Evolutionary conservation across 352 stramenopile species (phyloP).

Genomic region (Phytopythium boreale): DNA sequence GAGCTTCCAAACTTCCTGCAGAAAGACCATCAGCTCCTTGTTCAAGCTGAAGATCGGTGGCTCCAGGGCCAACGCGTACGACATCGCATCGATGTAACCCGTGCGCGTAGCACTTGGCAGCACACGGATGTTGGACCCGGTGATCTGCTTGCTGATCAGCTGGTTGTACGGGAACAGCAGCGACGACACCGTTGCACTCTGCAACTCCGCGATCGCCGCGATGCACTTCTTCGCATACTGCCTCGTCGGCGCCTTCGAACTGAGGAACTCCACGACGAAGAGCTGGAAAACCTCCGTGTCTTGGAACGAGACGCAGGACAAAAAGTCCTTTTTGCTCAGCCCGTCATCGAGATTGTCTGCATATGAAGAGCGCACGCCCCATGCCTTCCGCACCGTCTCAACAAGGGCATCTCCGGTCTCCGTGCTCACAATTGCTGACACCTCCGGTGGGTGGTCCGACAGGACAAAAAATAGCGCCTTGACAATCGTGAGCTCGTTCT

Average conservation of each 20-base stretch:
- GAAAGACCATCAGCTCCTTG: slow-evolving; percentile 82
- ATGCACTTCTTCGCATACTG: slow-evolving; percentile 77
- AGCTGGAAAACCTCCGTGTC: slow-evolving; percentile 86
- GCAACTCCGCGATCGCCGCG: slow-evolving; percentile 44
- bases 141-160: slow-evolving; percentile 84
- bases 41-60: slow-evolving; percentile 80
- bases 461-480: slow-evolving; percentile 88
- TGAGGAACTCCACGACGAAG: slow-evolving; percentile 86
- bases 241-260: slow-evolving; percentile 60
- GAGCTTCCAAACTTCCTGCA: slow-evolving; percentile 83
- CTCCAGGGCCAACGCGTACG: slow-evolving; percentile 67
- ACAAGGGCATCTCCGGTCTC: slow-evolving; percentile 69
- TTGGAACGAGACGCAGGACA: slow-evolving; percentile 73
- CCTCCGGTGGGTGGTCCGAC: slow-evolving; percentile 81
- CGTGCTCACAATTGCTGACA: slow-evolving; percentile 70
- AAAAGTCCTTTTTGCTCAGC: slow-evolving; percentile 56
- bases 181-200: slow-evolving; percentile 55
- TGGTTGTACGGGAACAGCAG: slow-evolving; percentile 84
- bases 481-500: slow-evolving; percentile 84
- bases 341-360: slow-evolving; percentile 30
- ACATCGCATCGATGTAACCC: slow-evolving; percentile 86
- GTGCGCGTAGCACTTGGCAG: slow-evolving; percentile 63
- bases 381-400: slow-evolving; percentile 54
- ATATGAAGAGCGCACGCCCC: slow-evolving; percentile 36
- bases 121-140: slow-evolving; percentile 70